Base-by-base conservation (phyloP, 2,329 filamentous ascomycete species). In the Ceratocystis lukuohia region DNA sequence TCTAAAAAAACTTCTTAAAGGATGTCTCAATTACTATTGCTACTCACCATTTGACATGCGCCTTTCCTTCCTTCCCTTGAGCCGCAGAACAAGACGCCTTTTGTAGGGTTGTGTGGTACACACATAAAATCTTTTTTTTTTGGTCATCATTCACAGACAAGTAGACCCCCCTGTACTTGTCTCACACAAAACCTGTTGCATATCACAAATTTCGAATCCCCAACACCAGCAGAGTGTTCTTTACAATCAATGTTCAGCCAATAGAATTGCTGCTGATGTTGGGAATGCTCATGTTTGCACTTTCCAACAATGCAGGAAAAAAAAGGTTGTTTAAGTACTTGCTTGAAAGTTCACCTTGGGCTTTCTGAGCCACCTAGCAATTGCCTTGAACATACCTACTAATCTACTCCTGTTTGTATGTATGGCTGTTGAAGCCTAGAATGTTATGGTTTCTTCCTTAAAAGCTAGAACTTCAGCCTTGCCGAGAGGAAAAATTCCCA, bases 201-300 rank as follows among this genome's bases (percentile, higher is more conserved):
- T 28, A 28, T 28, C 48, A 12, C 22, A 53, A 53, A 53, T 53
- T 53, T 25, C 48, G 48, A 56, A 48, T 65, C 64, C 53, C 64
- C 50, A 65, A 65, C 64, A 45, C 48, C 48, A 46, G 41, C 62
- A 61, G 22, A 46, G 20, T 12, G 41, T 6, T 33, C 25, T 17
- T 56, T 5, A 46, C 56, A 41, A 17, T 33, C 12, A 41, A 56
- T 50, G n/a, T 25, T 20, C 45, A 28, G 45, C 59, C 65, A 66
- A 66, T 66, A 30, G 33, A 41, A 46, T 30, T 20, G n/a, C 33
- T 2, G 65, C 59, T 62, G 37, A 66, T 66, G 65, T 66, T 66
- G 65, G 65, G 65, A 66, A n/a, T 7, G 33, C 17, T 6, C 28
- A 37, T 53, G n/a, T 53, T 53, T 22, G n/a, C 25, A 37, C 56